Conservation (phyloP, 2,329 filamentous ascomycete genomes). For the Aspergillus pseudoviridinutans region DNA sequence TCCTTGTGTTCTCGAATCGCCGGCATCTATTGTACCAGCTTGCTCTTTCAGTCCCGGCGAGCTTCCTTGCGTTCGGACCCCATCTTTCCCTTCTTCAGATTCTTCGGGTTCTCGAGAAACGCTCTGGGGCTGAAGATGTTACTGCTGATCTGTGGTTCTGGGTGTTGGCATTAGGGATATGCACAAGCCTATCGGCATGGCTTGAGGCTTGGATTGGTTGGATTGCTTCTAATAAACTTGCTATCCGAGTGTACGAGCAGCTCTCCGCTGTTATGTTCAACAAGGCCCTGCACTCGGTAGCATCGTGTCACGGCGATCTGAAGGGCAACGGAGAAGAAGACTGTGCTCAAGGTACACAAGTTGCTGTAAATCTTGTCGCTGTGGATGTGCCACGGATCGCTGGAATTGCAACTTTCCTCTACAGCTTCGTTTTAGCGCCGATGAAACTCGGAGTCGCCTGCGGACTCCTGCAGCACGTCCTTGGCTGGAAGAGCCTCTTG, state of each 20-base stretch:
- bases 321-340: conserved; percentile 32
- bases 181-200: conserved; percentile 54
- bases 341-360: conserved; percentile 36
- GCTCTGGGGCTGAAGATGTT: conserved; percentile 43
- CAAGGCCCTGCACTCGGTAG: conserved; percentile 70
- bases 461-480: conserved; percentile 59
- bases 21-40: conserved; percentile 56
- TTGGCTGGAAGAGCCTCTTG: conserved; percentile 66
- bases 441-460: conserved; percentile 63
- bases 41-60: conserved; percentile 51
- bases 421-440: conserved; percentile 59
- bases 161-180: conserved; percentile 60
- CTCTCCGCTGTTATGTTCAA: conserved; percentile 70
- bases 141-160: conserved; percentile 61
- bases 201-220: conserved; percentile 65
- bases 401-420: conserved; percentile 63
- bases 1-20: conserved; percentile 57
- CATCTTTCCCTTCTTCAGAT: conserved; percentile 66
- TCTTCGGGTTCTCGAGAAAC: conserved; percentile 60
- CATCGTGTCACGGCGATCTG: conserved; percentile 49
- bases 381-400: conserved; percentile 67
- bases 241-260: conserved; percentile 65
- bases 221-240: conserved; percentile 60
- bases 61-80: conserved; percentile 63
- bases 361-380: conserved; percentile 66